Evolutionary conservation across 2,329 filamentous ascomycete species (phyloP).

Genomic region (Claviceps spartinae): DNA sequence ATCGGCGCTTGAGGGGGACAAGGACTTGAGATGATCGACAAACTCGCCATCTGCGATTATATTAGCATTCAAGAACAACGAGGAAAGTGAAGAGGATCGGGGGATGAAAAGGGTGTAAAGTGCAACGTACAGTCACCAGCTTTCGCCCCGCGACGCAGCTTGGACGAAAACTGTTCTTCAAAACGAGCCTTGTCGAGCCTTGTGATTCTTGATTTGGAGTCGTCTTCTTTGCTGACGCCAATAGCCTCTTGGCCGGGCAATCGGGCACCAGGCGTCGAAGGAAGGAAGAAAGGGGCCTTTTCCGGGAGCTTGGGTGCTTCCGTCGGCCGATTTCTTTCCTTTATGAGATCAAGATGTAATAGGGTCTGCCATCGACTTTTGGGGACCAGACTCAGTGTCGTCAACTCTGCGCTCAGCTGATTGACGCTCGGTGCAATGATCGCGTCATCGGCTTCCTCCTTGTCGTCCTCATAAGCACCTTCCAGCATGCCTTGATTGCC

Average conservation of each 20-base stretch:
- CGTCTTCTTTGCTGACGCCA: conserved; percentile 24
- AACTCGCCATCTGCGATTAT: conserved; percentile 43
- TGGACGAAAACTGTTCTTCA: conserved; percentile 45
- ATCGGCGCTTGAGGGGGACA: conserved; percentile 77
- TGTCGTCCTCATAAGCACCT: conserved; percentile 52
- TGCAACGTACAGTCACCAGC: conserved; percentile 44
- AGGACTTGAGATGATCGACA: conserved; percentile 63
- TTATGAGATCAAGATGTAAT: conserved; percentile 81
- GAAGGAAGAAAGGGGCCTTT: conserved; percentile 91
- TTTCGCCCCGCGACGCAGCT: conserved; percentile 38
- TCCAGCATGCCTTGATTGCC: conserved; percentile 63
- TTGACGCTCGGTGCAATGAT: conserved; percentile 48
- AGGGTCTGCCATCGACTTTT: conserved; percentile 90
- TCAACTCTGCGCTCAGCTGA: conserved; percentile 69
- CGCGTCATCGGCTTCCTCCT: conserved; percentile 38
- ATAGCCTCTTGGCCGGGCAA: conserved; percentile 23
- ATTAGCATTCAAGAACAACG: conserved; percentile 12
- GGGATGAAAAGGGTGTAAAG: no score
- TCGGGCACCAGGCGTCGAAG: conserved; percentile 41
- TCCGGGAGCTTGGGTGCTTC: conserved; percentile 85
- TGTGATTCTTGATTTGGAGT: conserved; percentile 51
- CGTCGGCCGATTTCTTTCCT: conserved; percentile 85
- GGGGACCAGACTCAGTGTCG: conserved; percentile 80
- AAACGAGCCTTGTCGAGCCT: conserved; percentile 46
- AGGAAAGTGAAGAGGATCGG: background rate